Evolutionary conservation across 2,329 filamentous ascomycete genomes (phyloP).

Genomic region (Aspergillus ochraceus): DNA sequence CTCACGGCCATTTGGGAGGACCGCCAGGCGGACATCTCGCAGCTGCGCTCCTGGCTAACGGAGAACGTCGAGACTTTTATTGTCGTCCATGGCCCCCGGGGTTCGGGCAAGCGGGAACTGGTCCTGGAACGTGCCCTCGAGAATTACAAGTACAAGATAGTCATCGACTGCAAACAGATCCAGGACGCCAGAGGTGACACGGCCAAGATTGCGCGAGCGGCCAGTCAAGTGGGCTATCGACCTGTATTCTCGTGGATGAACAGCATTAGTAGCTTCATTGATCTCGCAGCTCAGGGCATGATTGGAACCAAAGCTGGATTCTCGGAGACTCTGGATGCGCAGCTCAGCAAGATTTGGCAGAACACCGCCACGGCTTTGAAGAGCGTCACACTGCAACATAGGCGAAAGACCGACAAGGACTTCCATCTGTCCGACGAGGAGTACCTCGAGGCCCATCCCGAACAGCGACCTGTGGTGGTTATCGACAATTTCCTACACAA

Average conservation of each 20-base stretch:
- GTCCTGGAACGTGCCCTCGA: conserved; percentile 81
- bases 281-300: conserved; percentile 88
- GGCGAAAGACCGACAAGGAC: conserved; percentile 73
- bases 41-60: conserved; percentile 80
- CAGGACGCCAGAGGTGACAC: conserved; percentile 88
- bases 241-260: conserved; percentile 98
- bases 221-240: conserved; percentile 80
- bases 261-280: conserved; percentile 86
- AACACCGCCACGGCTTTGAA: conserved; percentile 79
- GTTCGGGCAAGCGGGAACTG: conserved; percentile 86
- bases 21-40: conserved; percentile 75
- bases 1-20: conserved; percentile 86
- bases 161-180: conserved; percentile 91
- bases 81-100: conserved; percentile 86
- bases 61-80: conserved; percentile 91
- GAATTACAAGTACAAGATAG: conserved; percentile 71
- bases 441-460: conserved; percentile 85
- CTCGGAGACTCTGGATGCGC: conserved; percentile 85
- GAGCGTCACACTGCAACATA: conserved; percentile 68
- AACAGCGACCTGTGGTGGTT: conserved; percentile 77
- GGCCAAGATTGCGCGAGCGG: conserved; percentile 78
- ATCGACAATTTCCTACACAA: conserved; percentile 92
- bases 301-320: conserved; percentile 94
- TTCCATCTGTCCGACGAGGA: conserved; percentile 74
- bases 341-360: conserved; percentile 84